Evolutionary conservation across 495 filamentous ascomycete species (phyloP).

Genomic region (Trichoderma orchidacearum): DNA sequence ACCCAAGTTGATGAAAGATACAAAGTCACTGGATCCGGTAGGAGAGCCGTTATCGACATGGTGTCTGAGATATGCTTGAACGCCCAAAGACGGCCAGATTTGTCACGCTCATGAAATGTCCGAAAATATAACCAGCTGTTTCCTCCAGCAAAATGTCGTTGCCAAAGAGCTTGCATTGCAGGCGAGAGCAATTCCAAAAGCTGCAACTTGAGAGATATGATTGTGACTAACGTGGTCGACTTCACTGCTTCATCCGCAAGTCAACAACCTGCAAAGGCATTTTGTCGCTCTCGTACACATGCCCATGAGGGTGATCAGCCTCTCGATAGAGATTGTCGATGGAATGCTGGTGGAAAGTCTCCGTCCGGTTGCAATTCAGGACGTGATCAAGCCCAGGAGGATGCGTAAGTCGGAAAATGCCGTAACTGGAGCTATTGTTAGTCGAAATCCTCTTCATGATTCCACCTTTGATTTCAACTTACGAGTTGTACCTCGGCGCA

Average conservation of each 20-base stretch:
- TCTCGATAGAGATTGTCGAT: conserved; percentile 68
- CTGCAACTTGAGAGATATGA: too few species aligned
- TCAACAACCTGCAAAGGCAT: conserved; percentile 71
- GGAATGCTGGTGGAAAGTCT: conserved; percentile 62
- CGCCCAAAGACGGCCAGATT: too few species aligned
- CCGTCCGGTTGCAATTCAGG: conserved; percentile 56
- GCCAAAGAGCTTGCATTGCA: too few species aligned
- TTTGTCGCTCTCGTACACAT: conserved; percentile 68
- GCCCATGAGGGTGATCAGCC: conserved; percentile 60
- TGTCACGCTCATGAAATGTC: too few species aligned
- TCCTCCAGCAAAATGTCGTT: too few species aligned
- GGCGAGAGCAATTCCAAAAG: too few species aligned
- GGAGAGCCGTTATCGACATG: too few species aligned
- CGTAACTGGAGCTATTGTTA: conserved; percentile 44
- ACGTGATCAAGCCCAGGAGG: conserved; percentile 78
- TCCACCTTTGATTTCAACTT: conserved; percentile 18
- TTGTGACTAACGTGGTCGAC: too few species aligned
- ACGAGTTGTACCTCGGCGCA: conserved; percentile 64
- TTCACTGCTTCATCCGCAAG: conserved; percentile 29
- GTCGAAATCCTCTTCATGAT: neutral
- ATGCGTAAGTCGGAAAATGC: conserved; percentile 83
- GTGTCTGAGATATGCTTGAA: too few species aligned
- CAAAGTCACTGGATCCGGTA: too few species aligned
- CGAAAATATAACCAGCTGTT: too few species aligned
- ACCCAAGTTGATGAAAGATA: too few species aligned